Percentiles rank a stretch among this genome's conserved stretches.
Conservation (phyloP, 2,329 filamentous ascomycete genomes). For the Metarhizium humberi region DNA sequence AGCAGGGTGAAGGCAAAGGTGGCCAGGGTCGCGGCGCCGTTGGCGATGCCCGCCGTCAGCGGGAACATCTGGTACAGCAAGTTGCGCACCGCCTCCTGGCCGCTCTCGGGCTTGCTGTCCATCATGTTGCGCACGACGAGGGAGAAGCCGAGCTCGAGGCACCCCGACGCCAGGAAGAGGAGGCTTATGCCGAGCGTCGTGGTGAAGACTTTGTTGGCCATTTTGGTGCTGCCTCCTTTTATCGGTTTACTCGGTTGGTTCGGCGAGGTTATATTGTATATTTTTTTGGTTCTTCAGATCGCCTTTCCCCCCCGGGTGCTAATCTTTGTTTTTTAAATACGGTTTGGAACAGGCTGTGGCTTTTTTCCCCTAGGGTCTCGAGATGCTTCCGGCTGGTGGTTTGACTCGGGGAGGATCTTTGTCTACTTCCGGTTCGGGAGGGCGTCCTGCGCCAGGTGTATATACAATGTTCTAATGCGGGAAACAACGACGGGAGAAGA, state of each 20-base stretch:
- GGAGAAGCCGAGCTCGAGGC: constrained; percentile 45
- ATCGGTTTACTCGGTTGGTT: too few species aligned
- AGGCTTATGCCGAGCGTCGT: constrained; percentile 38
- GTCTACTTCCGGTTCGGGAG: background rate
- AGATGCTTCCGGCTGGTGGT: background rate
- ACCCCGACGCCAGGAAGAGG: constrained; percentile 44
- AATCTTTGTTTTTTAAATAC: too few species aligned
- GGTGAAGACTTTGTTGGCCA: constrained; percentile 47
- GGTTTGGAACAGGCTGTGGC: background rate
- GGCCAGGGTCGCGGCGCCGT: constrained; percentile 61
- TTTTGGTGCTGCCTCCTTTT: constrained; percentile 15
- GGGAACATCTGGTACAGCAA: constrained; percentile 46
- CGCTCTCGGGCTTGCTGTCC: constrained; percentile 32
- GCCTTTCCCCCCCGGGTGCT: too few species aligned
- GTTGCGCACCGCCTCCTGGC: constrained; percentile 39
- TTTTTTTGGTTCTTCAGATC: too few species aligned
- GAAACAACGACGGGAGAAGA: background rate
- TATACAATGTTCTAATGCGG: too few species aligned
- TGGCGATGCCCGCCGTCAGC: constrained; percentile 59
- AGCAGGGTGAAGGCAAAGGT: constrained; percentile 63
- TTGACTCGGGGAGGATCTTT: too few species aligned
- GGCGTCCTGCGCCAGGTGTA: background rate
- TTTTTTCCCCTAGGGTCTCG: background rate
- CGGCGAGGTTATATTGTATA: too few species aligned
- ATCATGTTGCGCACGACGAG: constrained; percentile 40